A percentile compares a stretch with the other conserved stretches of the same genome.
Conservation (phyloP, 805 yeast genomes). For the Metschnikowia santaceciliae region DNA sequence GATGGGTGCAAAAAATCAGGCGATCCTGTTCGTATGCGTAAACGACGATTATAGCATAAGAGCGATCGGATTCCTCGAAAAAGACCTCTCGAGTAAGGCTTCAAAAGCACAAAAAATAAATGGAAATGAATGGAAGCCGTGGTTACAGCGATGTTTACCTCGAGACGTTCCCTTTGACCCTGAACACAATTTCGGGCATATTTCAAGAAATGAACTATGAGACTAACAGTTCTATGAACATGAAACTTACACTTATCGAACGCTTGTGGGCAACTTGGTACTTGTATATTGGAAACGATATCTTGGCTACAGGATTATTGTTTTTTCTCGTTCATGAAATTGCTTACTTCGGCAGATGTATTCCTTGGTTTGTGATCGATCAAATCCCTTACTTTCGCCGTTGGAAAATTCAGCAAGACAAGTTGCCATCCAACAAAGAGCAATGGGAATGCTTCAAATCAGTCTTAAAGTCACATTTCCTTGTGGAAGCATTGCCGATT, state of each 20-base stretch:
- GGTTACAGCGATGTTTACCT: background rate
- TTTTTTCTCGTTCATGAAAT: slow-evolving; percentile 81
- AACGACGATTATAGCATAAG: background rate
- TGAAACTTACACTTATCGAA: slow-evolving; percentile 44
- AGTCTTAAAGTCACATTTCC: slow-evolving; percentile 79
- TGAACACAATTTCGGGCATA: background rate
- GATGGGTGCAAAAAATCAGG: slow-evolving; percentile 5
- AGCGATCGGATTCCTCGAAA: background rate
- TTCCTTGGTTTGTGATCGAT: slow-evolving; percentile 92
- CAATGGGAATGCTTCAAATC: slow-evolving; percentile 90
- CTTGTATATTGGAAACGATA: slow-evolving; percentile 78
- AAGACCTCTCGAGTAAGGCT: background rate
- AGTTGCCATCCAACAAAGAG: slow-evolving; percentile 73
- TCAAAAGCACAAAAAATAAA: background rate
- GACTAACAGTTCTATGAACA: slow-evolving; percentile 1
- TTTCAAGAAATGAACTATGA: background rate
- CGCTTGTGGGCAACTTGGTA: slow-evolving; percentile 88
- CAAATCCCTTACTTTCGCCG: slow-evolving; percentile 77
- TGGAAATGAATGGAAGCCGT: background rate
- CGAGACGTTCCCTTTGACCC: background rate
- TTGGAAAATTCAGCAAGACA: slow-evolving; percentile 86
- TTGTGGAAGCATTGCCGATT: slow-evolving; percentile 93
- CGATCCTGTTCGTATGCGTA: background rate
- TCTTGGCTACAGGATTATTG: slow-evolving; percentile 86
- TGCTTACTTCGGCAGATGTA: slow-evolving; percentile 84